phyloP scores from a whole-genome alignment of 2,329 filamentous ascomycete genomes.

The Aspergillus brunneoviolaceus region DNA sequence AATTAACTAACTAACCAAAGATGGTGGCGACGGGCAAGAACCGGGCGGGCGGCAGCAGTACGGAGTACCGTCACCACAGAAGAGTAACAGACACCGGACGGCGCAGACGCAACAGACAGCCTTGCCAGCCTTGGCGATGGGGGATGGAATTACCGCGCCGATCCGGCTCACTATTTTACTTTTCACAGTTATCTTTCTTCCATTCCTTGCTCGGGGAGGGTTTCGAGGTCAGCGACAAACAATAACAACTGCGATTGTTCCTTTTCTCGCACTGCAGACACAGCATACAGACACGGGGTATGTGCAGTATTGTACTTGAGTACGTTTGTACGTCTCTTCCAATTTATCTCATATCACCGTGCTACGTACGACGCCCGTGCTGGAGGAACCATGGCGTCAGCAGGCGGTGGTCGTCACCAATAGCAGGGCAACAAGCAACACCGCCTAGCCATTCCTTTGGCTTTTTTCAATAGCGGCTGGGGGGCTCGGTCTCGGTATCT shows the following conservation, averaged over 20 bases:
- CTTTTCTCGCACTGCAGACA: too few species aligned
- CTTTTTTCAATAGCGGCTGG: neutral
- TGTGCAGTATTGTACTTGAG: too few species aligned
- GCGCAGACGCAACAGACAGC: neutral
- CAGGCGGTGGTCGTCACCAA: neutral
- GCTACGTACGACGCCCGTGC: neutral
- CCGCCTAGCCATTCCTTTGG: neutral
- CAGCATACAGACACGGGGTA: too few species aligned
- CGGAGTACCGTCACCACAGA: neutral
- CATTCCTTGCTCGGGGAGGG: neutral
- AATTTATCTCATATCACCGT: neutral
- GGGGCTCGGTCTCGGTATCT: neutral
- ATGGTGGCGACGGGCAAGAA: constrained; percentile 2
- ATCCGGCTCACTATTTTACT: constrained; percentile 1
- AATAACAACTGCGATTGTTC: too few species aligned
- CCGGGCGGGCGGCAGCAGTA: neutral
- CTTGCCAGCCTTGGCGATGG: constrained; percentile 9
- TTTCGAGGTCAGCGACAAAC: neutral
- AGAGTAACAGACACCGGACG: neutral
- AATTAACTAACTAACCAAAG: too few species aligned
- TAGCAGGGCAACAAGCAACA: neutral
- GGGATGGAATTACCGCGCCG: constrained; percentile 4
- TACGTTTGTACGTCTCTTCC: too few species aligned
- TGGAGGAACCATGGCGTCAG: neutral
- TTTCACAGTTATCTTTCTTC: neutral